Percentiles rank a stretch among this genome's conserved stretches.
phyloP scores from a whole-genome alignment of 108 stramenopile species.

The Licmophora abbreviata region DNA sequence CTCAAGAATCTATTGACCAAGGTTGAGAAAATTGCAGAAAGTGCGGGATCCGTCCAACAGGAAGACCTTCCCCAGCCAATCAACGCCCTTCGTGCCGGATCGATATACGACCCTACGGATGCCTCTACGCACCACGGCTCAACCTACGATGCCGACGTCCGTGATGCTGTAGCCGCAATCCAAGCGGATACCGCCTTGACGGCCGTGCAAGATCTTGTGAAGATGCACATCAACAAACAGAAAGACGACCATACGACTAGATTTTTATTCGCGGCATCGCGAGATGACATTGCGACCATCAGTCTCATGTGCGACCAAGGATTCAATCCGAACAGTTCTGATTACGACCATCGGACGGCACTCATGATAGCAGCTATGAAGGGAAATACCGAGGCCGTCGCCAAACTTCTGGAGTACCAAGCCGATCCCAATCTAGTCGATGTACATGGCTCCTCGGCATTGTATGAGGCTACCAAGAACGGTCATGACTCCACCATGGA shows the following conservation, averaged over 20 bases:
- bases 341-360: slow-evolving; percentile 32
- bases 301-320: slow-evolving; percentile 31
- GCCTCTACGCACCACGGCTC: too few relatives aligned
- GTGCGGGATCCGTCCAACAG: not conserved
- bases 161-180: slow-evolving; percentile 1
- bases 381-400: slow-evolving; percentile 20
- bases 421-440: slow-evolving; percentile 18
- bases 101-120: slow-evolving; percentile 12
- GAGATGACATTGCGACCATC: slow-evolving; percentile 16
- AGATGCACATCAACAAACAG: slow-evolving; percentile 32
- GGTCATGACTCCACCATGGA: slow-evolving; percentile 29
- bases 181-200: slow-evolving; percentile 8
- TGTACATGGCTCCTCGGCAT: slow-evolving; percentile 25
- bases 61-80: slow-evolving; percentile 20
- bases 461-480: slow-evolving; percentile 25
- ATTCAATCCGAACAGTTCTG: slow-evolving; percentile 24
- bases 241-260: slow-evolving; percentile 34
- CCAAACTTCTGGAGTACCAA: slow-evolving; percentile 19
- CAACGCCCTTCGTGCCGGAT: slow-evolving; percentile 28
- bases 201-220: slow-evolving; percentile 19
- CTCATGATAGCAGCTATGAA: slow-evolving; percentile 34
- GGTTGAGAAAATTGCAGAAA: slow-evolving; percentile 15
- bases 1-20: slow-evolving; percentile 35
- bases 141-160: not conserved
- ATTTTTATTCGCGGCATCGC: slow-evolving; percentile 29